Evolutionary conservation across 2,329 filamentous ascomycete species (phyloP).

Genomic region (Chaetomiaceae sp.): DNA sequence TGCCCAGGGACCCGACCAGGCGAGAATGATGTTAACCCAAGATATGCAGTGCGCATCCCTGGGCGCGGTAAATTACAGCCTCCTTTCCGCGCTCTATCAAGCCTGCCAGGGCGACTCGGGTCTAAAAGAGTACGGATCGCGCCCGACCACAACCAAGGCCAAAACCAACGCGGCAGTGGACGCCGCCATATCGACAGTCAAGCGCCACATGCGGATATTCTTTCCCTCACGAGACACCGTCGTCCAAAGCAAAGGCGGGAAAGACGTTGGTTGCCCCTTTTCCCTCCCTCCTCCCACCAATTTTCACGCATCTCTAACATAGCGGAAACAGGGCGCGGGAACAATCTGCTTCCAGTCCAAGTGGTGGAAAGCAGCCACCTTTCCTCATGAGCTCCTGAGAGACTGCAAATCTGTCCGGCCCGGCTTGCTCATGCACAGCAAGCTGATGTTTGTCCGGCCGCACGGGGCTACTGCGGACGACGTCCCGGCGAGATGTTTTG

Average conservation of each 20-base stretch:
- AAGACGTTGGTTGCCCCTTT: slow-evolving; percentile 40
- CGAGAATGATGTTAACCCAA: slow-evolving; percentile 14
- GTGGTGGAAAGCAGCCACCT: slow-evolving; percentile 65
- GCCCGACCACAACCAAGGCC: slow-evolving; percentile 30
- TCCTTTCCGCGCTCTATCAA: slow-evolving; percentile 55
- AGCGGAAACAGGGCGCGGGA: slow-evolving; percentile 56
- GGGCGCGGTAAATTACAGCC: slow-evolving; percentile 65
- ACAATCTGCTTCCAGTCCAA: slow-evolving; percentile 74
- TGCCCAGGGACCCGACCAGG: not conserved
- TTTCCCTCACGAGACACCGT: slow-evolving; percentile 76
- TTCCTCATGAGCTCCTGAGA: slow-evolving; percentile 66
- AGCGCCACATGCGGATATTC: slow-evolving; percentile 63
- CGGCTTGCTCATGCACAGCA: slow-evolving; percentile 83
- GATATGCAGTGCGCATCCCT: slow-evolving; percentile 66
- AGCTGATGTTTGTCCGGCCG: slow-evolving; percentile 56
- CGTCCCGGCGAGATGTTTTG: slow-evolving; percentile 49
- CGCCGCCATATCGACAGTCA: slow-evolving; percentile 29
- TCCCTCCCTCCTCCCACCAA: not conserved
- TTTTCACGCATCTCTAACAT: not conserved
- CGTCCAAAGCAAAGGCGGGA: slow-evolving; percentile 57
- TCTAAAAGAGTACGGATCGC: slow-evolving; percentile 41
- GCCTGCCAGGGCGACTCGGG: slow-evolving; percentile 49
- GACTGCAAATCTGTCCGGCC: slow-evolving; percentile 68
- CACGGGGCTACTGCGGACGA: slow-evolving; percentile 28
- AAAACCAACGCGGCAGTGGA: slow-evolving; percentile 29